Evolutionary conservation across 805 yeast species (phyloP), one percentile per base, ranked within the genome.

Genomic region (Metschnikowia lochheadii): DNA sequence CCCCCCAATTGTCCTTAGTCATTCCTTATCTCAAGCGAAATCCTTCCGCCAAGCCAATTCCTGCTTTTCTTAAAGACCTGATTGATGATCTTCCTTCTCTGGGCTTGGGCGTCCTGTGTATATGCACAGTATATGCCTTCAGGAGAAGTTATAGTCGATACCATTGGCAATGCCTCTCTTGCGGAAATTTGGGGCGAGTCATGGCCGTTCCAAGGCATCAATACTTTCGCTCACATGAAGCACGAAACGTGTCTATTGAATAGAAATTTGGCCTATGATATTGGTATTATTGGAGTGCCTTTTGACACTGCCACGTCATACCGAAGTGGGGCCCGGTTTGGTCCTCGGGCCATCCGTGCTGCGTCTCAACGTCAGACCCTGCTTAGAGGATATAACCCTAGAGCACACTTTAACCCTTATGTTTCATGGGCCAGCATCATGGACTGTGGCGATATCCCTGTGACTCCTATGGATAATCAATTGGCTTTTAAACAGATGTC

Each of bases 271-370:
- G 59, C 69, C 1, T 89, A 76, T 57, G 96, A 88, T 58, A 77
- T 88, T 44, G 96, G 84, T 0, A 56, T 88, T 13, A 75, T 87
- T 49, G 96, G 96, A 4, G 84, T 85, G 1, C 95, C 95, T 0
- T 88, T 87, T 58, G 96, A 87, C 61, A 87, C 94, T 6, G 92
- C 92, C 0, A 84, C 83, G 0, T 78, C 90, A 0, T 87, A 82
- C 64, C 75, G 95, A 46, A 79, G 91, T 0, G 95, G 96, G 6
- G 91, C 95, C 2, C 69, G 96, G 48, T 87, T 87, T 66, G 96
- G 96, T 2, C 96, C 92, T 3, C 67, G 83, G 46, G 85, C 87
- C 11, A 83, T 85, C 46, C 69, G 91, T 56, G 69, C 76, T 2
- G 87, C 87, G 2, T 82, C 87, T 2, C 87, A 82, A 61, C 76